phyloP scores from a whole-genome alignment of 2,329 filamentous ascomycete species.

The Blumeriella jaapii region DNA sequence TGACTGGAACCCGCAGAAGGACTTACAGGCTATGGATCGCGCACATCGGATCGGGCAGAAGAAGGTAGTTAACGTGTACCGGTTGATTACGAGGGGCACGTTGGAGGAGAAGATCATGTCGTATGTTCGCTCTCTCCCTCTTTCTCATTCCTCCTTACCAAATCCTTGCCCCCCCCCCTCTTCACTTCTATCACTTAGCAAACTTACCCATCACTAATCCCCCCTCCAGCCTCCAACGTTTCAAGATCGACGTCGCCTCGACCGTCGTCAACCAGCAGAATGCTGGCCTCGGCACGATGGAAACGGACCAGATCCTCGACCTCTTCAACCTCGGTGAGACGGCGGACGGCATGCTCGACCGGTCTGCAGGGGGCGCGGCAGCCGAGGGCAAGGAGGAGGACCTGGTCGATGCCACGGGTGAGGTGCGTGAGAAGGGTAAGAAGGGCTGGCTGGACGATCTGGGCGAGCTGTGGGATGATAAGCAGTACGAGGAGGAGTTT shows the following conservation, averaged over 20 bases:
- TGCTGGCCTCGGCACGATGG: slow-evolving; percentile 82
- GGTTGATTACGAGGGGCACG: slow-evolving; percentile 88
- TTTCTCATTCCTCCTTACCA: neutral
- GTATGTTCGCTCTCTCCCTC: slow-evolving; percentile 32
- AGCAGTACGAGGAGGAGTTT: slow-evolving; percentile 96
- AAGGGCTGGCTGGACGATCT: slow-evolving; percentile 93
- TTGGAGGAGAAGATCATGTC: slow-evolving; percentile 95
- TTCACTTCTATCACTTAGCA: neutral
- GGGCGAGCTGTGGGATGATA: slow-evolving; percentile 93
- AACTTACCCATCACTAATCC: slow-evolving; percentile 7
- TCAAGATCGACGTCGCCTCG: slow-evolving; percentile 97
- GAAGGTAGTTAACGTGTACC: slow-evolving; percentile 99
- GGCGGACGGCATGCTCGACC: slow-evolving; percentile 54
- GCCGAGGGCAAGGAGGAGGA: slow-evolving; percentile 60
- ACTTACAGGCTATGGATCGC: slow-evolving; percentile 97
- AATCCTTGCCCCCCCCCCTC: neutral
- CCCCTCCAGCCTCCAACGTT: slow-evolving; percentile 68
- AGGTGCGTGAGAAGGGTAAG: slow-evolving; percentile 88
- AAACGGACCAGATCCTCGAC: slow-evolving; percentile 95
- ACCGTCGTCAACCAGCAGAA: slow-evolving; percentile 99
- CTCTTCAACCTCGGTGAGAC: slow-evolving; percentile 85
- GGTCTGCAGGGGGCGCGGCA: slow-evolving; percentile 42
- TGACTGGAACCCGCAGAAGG: slow-evolving; percentile 98
- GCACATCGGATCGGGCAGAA: slow-evolving; percentile 98
- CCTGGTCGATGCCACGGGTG: slow-evolving; percentile 87